These are phyloP conservation scores for Mycothermus thermophilus DNA, from an alignment of 495 filamentous ascomycete species.

Conservation along the genomic window DNA sequence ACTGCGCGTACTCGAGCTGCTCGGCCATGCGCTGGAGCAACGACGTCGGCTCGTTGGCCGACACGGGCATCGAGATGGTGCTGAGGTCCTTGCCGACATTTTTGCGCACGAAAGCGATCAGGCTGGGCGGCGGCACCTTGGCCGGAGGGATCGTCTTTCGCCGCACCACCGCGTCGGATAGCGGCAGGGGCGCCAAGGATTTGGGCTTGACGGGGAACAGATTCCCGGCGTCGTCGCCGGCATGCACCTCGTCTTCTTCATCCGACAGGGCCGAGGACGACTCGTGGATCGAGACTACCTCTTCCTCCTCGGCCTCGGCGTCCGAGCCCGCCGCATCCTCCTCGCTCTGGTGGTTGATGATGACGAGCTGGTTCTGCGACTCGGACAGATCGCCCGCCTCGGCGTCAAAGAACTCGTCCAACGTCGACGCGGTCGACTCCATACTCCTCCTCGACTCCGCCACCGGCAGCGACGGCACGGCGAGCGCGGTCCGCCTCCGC, in stretches of 20 bases:
- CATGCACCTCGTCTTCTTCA: conserved; percentile 35
- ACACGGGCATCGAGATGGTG: conserved; percentile 92
- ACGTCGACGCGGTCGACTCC: conserved; percentile 51
- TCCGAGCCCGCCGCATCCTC: conserved; percentile 38
- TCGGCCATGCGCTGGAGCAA: conserved; percentile 78
- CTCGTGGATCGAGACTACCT: conserved; percentile 45
- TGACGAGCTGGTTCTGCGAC: conserved; percentile 50
- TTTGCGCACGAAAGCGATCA: conserved; percentile 89
- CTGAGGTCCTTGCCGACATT: conserved; percentile 97
- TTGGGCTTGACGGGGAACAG: conserved; percentile 64
- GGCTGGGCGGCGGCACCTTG: conserved; percentile 66
- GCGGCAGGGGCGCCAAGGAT: conserved; percentile 63
- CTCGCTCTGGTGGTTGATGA: conserved; percentile 55
- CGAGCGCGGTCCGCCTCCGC: conserved; percentile 57
- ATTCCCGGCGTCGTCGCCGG: conserved; percentile 29
- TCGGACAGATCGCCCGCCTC: conserved; percentile 47
- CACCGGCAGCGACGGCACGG: conserved; percentile 35
- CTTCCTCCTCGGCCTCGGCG: conserved; percentile 39
- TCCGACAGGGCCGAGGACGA: conserved; percentile 47
- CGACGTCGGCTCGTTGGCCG: conserved; percentile 86
- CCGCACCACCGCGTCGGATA: conserved; percentile 47
- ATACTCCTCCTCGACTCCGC: conserved; percentile 55
- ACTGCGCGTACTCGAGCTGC: conserved; percentile 71
- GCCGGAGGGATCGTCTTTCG: conserved; percentile 56
- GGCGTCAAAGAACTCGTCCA: conserved; percentile 92